A percentile compares a stretch with the other conserved stretches of the same genome.
Evolutionary conservation across 257 asterid species (phyloP).

Genomic region (Jasminum sambac): DNA sequence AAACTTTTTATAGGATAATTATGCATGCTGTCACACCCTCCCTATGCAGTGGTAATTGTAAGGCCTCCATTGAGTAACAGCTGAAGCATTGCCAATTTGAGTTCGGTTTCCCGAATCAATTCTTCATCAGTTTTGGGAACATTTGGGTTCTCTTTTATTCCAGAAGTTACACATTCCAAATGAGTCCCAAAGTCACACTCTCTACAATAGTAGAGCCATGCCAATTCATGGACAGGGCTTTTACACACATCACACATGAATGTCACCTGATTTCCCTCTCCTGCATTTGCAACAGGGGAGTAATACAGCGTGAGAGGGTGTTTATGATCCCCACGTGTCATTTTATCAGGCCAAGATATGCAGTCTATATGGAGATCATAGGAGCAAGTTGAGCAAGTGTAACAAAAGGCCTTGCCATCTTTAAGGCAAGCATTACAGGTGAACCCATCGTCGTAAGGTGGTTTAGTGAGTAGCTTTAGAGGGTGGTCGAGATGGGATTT

Average conservation of each 20-base stretch:
- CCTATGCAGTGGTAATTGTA: not conserved
- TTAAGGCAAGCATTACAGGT: constrained; percentile 70
- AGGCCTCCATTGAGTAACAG: constrained; percentile 23
- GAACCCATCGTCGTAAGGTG: constrained; percentile 57
- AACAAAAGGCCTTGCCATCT: constrained; percentile 51
- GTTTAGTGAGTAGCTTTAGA: constrained; percentile 44
- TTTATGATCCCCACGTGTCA: constrained; percentile 45
- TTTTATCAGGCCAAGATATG: constrained; percentile 35
- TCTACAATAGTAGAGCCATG: constrained; percentile 63
- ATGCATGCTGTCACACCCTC: not conserved
- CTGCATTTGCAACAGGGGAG: constrained; percentile 32
- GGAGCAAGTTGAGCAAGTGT: constrained; percentile 53
- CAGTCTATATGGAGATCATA: constrained; percentile 44
- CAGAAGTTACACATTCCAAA: constrained; percentile 57
- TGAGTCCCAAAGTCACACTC: constrained; percentile 73
- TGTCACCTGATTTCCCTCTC: constrained; percentile 28
- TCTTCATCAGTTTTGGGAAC: constrained; percentile 31
- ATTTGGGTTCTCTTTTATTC: not conserved
- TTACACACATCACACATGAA: constrained; percentile 57
- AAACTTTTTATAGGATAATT: not conserved
- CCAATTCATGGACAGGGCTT: constrained; percentile 53
- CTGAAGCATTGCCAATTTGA: constrained; percentile 32
- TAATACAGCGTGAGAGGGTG: constrained; percentile 41
- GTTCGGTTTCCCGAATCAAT: constrained; percentile 26
- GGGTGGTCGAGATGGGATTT: constrained; percentile 62